Conservation (phyloP, 176 grass and related monocot species). For the Panicum miliaceum region DNA sequence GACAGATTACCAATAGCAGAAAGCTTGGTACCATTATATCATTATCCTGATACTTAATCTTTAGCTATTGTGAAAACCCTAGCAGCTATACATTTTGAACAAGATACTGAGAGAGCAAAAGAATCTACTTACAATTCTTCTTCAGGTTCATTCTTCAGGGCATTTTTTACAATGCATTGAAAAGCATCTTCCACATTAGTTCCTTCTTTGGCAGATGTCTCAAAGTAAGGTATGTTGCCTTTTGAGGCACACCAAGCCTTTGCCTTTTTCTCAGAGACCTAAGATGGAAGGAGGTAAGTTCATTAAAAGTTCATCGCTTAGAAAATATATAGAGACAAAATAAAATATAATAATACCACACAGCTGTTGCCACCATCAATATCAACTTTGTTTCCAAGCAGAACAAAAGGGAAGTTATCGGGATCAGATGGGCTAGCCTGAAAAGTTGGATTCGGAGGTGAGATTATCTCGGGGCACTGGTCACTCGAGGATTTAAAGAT, state of each 20-base stretch:
- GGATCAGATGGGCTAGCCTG: constrained; percentile 88
- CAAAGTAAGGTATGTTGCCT: constrained; percentile 87
- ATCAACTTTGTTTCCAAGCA: constrained; percentile 89
- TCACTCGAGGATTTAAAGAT: background rate
- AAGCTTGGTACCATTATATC: background rate
- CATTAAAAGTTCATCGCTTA: constrained; percentile 27
- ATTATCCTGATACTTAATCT: background rate
- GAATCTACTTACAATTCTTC: constrained; percentile 70
- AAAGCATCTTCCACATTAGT: constrained; percentile 89
- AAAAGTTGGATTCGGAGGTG: constrained; percentile 1
- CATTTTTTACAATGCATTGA: constrained; percentile 78
- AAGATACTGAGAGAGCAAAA: constrained; percentile 8
- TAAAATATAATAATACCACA: constrained; percentile 56
- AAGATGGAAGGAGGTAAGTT: constrained; percentile 25
- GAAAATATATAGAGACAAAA: constrained; percentile 27
- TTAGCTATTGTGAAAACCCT: background rate
- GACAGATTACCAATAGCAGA: background rate
- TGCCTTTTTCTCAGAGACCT: constrained; percentile 93
- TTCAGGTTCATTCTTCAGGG: constrained; percentile 88
- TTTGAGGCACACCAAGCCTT: constrained; percentile 85
- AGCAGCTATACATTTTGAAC: background rate
- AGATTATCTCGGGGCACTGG: constrained; percentile 28
- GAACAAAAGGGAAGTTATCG: constrained; percentile 88
- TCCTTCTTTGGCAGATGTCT: constrained; percentile 88
- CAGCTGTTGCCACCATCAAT: constrained; percentile 71